Base-by-base conservation (phyloP, 1,284 basidiomycete genomes). In the Bondarzewia mesenterica region DNA sequence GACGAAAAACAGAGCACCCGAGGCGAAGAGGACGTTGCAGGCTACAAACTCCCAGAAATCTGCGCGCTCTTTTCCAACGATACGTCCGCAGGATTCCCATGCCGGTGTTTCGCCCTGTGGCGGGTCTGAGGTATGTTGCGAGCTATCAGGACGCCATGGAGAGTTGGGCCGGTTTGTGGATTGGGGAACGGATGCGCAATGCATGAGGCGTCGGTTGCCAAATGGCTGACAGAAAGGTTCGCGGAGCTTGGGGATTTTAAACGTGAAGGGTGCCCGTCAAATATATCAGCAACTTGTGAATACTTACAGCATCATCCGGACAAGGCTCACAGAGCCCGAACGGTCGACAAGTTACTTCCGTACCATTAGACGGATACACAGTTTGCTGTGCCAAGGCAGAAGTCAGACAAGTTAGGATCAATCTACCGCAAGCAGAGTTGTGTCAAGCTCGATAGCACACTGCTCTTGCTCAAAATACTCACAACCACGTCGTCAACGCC, bases 201-300 rank as follows among this genome's bases (percentile, higher is more conserved):
- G 90, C 68, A 93, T 75, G 29, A 92, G 74, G 16, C 87, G 79
- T 29, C 92, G 79, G 65, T 93, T 93, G 39, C 92, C 91, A 60
- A 92, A 94, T 5, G 92, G 91, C 60, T 89, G 80, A 65, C 91
- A 95, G 65, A 88, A 94, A 1, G 91, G 90, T 69, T 93, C 79
- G 56, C 82, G 69, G 21, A 89, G 72, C 91, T 93, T 56, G 10
- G 41, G n/a, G n/a, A n/a, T n/a, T n/a, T n/a, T n/a, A n/a, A n/a
- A n/a, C n/a, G n/a, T 40, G 16, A 39, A 37, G 14, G 27, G 12
- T 16, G 25, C 20, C 18, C 20, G 49, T 32, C 36, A 42, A 22
- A 38, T 38, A 26, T 47, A 42, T 37, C 27, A 23, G 47, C 29
- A 40, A n/a, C 38, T n/a, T n/a, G n/a, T n/a, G n/a, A 14, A 8